phyloP scores from a whole-genome alignment of 768 basidiomycete species.

The Mycena chlorophos region DNA sequence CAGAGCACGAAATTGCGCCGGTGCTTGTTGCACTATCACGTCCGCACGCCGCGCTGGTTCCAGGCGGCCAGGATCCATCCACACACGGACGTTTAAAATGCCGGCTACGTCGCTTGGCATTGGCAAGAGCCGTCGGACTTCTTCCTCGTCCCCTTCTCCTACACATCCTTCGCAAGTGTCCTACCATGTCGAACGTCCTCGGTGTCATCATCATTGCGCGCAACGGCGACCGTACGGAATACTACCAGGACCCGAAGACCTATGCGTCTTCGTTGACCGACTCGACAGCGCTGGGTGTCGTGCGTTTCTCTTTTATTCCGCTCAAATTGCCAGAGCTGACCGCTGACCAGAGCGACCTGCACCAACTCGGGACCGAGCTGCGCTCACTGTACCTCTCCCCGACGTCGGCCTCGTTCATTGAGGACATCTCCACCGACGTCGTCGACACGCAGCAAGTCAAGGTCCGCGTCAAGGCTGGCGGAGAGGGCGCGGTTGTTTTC shows the following conservation, averaged over 20 bases:
- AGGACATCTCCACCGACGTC: constrained; percentile 63
- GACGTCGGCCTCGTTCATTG: constrained; percentile 67
- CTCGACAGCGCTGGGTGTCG: constrained; percentile 22
- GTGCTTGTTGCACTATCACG: background rate
- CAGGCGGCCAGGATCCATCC: background rate
- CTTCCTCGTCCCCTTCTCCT: background rate
- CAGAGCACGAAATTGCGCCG: no score
- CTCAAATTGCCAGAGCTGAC: background rate
- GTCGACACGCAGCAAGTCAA: constrained; percentile 74
- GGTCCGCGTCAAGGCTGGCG: constrained; percentile 79
- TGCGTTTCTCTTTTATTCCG: background rate
- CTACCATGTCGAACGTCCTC: constrained; percentile 56
- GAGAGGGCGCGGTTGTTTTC: constrained; percentile 81
- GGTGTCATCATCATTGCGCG: constrained; percentile 78
- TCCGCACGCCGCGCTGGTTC: background rate
- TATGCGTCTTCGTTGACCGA: constrained; percentile 49
- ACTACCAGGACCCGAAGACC: constrained; percentile 69
- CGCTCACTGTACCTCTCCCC: constrained; percentile 67
- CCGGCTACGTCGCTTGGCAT: background rate
- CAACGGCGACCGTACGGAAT: constrained; percentile 73
- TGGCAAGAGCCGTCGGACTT: no score
- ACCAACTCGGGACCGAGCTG: constrained; percentile 60
- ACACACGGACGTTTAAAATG: background rate
- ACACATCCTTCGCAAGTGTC: background rate
- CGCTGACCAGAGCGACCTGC: constrained; percentile 57